phyloP scores from a whole-genome alignment of 257 asterid species.

The Primulina huaijiensis region DNA sequence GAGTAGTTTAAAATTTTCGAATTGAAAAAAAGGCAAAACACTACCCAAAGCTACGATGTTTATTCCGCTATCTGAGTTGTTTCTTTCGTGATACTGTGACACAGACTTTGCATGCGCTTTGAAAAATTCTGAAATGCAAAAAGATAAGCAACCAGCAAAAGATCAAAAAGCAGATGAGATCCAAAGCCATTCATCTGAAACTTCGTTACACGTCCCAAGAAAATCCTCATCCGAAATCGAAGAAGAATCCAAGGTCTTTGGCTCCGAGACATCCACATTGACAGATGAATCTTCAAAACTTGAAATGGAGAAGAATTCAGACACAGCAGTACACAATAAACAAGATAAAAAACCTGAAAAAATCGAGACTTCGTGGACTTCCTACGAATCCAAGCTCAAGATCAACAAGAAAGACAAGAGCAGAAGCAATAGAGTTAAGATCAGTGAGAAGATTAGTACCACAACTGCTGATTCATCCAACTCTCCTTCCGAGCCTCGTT shows the following conservation, averaged over 20 bases:
- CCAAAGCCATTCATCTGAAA: constrained; percentile 34
- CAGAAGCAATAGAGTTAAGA: constrained; percentile 22
- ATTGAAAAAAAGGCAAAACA: not conserved
- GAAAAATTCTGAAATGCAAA: constrained; percentile 33
- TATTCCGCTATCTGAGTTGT: not conserved
- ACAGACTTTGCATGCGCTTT: constrained; percentile 28
- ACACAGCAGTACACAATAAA: constrained; percentile 17
- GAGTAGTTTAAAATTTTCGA: not conserved
- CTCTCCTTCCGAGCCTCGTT: constrained; percentile 17
- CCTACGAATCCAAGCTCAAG: constrained; percentile 22
- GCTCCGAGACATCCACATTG: constrained; percentile 68
- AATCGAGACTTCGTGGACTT: constrained; percentile 15
- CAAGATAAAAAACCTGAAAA: constrained; percentile 26
- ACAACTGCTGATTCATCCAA: constrained; percentile 11
- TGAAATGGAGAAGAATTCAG: constrained; percentile 32
- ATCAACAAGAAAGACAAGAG: constrained; percentile 40
- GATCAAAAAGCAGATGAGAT: constrained; percentile 31
- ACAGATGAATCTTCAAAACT: constrained; percentile 47
- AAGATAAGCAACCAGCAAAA: constrained; percentile 27
- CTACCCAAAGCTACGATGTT: too few species aligned
- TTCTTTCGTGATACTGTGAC: not conserved
- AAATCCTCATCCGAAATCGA: constrained; percentile 57
- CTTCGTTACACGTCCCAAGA: constrained; percentile 31
- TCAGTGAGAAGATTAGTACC: constrained; percentile 24
- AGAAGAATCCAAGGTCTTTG: constrained; percentile 50